A percentile compares a stretch with the other conserved stretches of the same genome.
Evolutionary conservation across 2,329 filamentous ascomycete genomes (phyloP).

Genomic region (Arthroderma sp.): DNA sequence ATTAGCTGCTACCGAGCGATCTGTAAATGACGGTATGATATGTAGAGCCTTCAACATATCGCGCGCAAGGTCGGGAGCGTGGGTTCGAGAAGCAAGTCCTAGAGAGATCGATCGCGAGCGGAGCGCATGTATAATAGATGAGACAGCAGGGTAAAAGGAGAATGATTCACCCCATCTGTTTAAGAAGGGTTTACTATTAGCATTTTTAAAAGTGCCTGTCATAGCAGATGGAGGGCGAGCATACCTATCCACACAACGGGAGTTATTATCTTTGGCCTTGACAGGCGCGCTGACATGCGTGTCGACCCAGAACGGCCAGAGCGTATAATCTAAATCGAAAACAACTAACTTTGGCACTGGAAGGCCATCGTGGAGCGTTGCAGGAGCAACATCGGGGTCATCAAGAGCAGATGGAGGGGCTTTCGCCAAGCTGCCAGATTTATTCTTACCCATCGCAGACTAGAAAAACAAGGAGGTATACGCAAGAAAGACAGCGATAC

Average conservation of each 20-base stretch:
- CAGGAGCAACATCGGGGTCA: conserved; percentile 25
- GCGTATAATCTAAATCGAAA: conserved; percentile 93
- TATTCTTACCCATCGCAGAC: conserved; percentile 7
- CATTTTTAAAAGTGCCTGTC: conserved; percentile 2
- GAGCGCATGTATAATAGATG: conserved; percentile 51
- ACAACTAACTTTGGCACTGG: conserved; percentile 73
- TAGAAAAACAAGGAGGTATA: neutral
- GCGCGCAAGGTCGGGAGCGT: conserved; percentile 62
- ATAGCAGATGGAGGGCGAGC: neutral
- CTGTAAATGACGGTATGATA: conserved; percentile 35
- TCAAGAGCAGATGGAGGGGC: conserved; percentile 5
- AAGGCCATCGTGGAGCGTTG: conserved; percentile 50
- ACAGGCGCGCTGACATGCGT: conserved; percentile 73
- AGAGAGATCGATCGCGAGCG: conserved; percentile 42
- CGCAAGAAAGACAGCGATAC: neutral
- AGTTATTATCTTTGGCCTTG: conserved; percentile 44
- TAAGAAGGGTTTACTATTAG: neutral
- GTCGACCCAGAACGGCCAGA: conserved; percentile 99
- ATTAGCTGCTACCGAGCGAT: conserved; percentile 23
- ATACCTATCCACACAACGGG: conserved; percentile 31
- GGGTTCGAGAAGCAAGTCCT: conserved; percentile 68
- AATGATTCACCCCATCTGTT: conserved; percentile 49
- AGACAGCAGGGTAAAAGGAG: conserved; percentile 58
- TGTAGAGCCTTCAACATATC: conserved; percentile 68
- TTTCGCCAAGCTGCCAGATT: conserved; percentile 5